A percentile compares a stretch with the other conserved stretches of the same genome.
phyloP scores from a whole-genome alignment of 1,284 basidiomycete genomes.

The Phylloporus gajari region DNA sequence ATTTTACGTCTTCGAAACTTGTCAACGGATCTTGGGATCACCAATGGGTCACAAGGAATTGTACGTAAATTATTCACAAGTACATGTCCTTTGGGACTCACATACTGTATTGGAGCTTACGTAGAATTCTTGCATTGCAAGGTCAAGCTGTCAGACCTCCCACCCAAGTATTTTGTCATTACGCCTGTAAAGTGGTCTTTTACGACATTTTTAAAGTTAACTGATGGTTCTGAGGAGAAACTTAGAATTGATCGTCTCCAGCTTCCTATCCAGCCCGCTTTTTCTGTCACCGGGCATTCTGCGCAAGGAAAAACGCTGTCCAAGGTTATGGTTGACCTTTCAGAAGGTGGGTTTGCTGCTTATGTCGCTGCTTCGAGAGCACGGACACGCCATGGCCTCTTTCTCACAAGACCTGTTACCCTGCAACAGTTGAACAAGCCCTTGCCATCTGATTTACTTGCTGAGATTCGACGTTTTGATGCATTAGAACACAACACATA shows the following conservation, averaged over 20 bases:
- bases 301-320: background rate
- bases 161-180: background rate
- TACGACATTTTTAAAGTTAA: background rate
- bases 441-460: background rate
- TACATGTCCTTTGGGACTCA: no score
- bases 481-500: slow-evolving; percentile 3
- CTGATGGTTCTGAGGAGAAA: background rate
- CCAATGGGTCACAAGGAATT: slow-evolving; percentile 41
- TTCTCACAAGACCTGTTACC: background rate
- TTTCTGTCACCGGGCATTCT: background rate
- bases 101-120: background rate
- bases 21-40: slow-evolving; percentile 43
- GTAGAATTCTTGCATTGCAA: background rate
- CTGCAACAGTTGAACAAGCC: background rate
- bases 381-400: background rate
- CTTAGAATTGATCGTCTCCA: background rate
- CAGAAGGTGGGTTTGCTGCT: background rate
- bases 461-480: background rate
- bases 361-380: background rate
- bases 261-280: background rate
- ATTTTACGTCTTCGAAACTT: slow-evolving; percentile 38
- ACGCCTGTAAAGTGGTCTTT: background rate
- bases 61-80: slow-evolving; percentile 22
- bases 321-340: background rate
- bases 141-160: background rate